Evolutionary conservation across 768 basidiomycete species (phyloP).

Genomic region (Mycena polygramma): DNA sequence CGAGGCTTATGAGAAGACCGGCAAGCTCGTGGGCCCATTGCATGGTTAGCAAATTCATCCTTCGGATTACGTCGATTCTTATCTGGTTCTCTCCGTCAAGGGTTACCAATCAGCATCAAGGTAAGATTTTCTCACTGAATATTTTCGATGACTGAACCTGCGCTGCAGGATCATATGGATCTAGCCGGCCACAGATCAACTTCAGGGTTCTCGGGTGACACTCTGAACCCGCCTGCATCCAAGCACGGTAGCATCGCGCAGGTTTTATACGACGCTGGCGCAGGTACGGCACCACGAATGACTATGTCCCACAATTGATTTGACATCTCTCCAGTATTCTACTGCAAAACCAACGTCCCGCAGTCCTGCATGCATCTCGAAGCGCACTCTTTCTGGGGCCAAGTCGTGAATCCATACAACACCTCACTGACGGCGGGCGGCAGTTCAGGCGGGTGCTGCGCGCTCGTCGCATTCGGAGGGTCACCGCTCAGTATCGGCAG

Average conservation of each 20-base stretch:
- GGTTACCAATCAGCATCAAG: conserved; percentile 53
- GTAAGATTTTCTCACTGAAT: conserved; percentile 41
- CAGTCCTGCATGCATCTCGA: conserved; percentile 57
- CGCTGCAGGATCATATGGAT: conserved; percentile 51
- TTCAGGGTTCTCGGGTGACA: conserved; percentile 49
- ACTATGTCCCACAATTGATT: conserved; percentile 4
- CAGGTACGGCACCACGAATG: conserved; percentile 48
- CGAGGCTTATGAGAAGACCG: conserved; percentile 51
- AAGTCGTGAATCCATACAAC: conserved; percentile 59
- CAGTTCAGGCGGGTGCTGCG: conserved; percentile 65
- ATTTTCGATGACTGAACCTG: conserved; percentile 35
- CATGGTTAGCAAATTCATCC: conserved; percentile 49
- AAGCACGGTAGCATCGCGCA: conserved; percentile 44
- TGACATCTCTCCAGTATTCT: conserved; percentile 50
- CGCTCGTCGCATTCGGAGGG: conserved; percentile 60
- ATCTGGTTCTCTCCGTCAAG: conserved; percentile 3
- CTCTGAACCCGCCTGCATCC: conserved; percentile 17
- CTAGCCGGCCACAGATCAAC: conserved; percentile 56
- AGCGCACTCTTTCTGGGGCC: conserved; percentile 47
- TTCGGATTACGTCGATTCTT: neutral
- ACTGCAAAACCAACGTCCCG: conserved; percentile 57
- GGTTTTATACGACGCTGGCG: conserved; percentile 55
- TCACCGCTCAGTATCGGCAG: conserved; percentile 60
- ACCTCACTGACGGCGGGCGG: conserved; percentile 59
- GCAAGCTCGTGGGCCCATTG: conserved; percentile 56